Base-by-base conservation (phyloP, 2,329 filamentous ascomycete species). In the Zarea fungicola region DNA sequence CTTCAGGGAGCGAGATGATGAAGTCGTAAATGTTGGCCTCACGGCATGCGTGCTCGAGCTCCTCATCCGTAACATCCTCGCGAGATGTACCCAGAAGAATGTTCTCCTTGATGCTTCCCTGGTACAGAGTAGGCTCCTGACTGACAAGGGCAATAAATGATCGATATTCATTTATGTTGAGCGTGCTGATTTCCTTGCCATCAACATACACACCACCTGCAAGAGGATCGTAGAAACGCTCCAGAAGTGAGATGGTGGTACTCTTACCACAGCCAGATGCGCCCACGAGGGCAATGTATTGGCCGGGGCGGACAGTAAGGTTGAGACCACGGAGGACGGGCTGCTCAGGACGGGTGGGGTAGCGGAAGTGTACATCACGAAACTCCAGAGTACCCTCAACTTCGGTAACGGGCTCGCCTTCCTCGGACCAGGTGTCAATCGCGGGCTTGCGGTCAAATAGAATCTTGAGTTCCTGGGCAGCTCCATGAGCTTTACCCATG, bases 1-100 rank as follows among this genome's bases (percentile, higher is more conserved):
- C 90, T 2, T 95, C 89, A 1, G 88, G 89, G 16, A 95, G 73
- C 5, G 87, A 92, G 58, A 88, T 74, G 69, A 96, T 90, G 62
- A 95, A 95, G 60, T 95, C 89, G 68, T 91, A 90, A 55, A 95
- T 95, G 62, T 95, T 95, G 57, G 90, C 87, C 63, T 96, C 89
- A 51, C 85, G 85, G 73, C 90, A 96, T 1, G 88, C 91, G 60
- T 83, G 80, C 48, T 87, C 77, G 44, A 97, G 76, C 2, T 78
- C 78, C 49, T 84, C 81, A 51, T 96, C 89, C 0, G 81, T 68
- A 1, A 93, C 78, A 23, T 83, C 74, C 6, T 85, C 80, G 11
- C 76, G 71, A 7, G 85, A 72, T 32, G 82, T 81, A 10, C 90
- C 89, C 2, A 97, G 78, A 5, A 95, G 69, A 54, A 97, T 89